Evolutionary conservation across 2,329 filamentous ascomycete genomes (phyloP), one percentile per base, ranked within the genome.

Genomic region (Nannizziopsis arthrosporioides): DNA sequence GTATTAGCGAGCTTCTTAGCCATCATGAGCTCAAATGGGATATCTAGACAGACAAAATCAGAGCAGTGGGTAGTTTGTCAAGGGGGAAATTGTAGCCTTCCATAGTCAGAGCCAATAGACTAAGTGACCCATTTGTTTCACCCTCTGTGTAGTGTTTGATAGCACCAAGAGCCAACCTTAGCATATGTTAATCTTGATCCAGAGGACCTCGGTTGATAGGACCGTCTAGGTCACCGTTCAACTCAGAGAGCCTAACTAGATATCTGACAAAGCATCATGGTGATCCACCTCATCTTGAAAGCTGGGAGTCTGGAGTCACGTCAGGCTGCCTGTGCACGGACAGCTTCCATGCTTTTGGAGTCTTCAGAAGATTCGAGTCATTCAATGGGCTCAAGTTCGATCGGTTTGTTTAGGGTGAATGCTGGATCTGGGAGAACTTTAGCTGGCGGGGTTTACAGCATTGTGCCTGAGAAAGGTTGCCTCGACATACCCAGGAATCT

Each of bases 211-310:
- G 12, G 9, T 50, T 43, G 31, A 48, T 45, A 12, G 42, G 49
- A 14, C 45, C 40, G 14, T 48, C 37, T 11, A 31, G 36, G 35
- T 48, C 45, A 9, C 44, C 44, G 34, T 42, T 37, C 11, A 49
- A 41, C 22, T 53, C 49, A 27, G 45, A 54, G n/a, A 54, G 45
- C 14, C 18, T 27, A 12, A 19, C 41, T 18, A 4, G 5, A 18
- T 40, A 5, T 42, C 44, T 49, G 9, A 50, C 46, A 14, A 54
- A 51, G 45, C 50, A 54, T 45, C 51, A 32, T 51, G 50, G 47
- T 50, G 46, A 36, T 55, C 48, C 4, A 54, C 46, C 30, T 53
- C 54, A 44, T 45, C 40, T 46, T 55, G 45, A 31, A 43, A 38
- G 17, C 14, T 37, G 14, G 52, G 50, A 37, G 41, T 42, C 6